Conservation (phyloP, 371 early-diverging fungal species). For the Actinomortierella wolfii region DNA sequence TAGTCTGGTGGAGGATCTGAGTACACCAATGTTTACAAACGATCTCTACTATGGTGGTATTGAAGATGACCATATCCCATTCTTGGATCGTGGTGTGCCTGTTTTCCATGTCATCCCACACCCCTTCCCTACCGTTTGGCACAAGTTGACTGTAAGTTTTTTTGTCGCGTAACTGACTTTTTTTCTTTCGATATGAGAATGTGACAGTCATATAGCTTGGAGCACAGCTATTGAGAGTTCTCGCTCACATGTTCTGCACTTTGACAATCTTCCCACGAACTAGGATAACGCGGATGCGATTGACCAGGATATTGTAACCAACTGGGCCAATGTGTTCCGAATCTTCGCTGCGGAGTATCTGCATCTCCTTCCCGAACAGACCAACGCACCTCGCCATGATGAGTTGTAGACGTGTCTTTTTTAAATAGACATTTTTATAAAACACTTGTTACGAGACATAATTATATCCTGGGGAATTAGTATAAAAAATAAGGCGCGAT, state of each 20-base stretch:
- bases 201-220: not conserved
- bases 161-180: not conserved
- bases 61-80: conserved; percentile 95
- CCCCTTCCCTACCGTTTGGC: conserved; percentile 95
- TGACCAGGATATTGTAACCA: conserved; percentile 49
- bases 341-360: conserved; percentile 62
- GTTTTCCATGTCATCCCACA: conserved; percentile 88
- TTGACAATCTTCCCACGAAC: not conserved
- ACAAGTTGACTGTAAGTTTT: conserved; percentile 62
- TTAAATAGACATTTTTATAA: too few relatives aligned
- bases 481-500: too few relatives aligned
- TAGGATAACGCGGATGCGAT: conserved; percentile 54
- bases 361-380: conserved; percentile 37
- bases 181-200: not conserved
- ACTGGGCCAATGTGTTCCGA: conserved; percentile 58
- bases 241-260: too few relatives aligned
- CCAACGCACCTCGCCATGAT: conserved; percentile 18
- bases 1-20: conserved; percentile 28
- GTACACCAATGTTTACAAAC: conserved; percentile 49
- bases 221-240: too few relatives aligned
- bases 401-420: conserved; percentile 13
- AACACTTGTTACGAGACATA: too few relatives aligned
- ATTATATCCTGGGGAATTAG: too few relatives aligned
- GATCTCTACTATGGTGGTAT: conserved; percentile 53
- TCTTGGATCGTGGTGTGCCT: conserved; percentile 78